Conservation (phyloP, 1,284 basidiomycete genomes). For the Taiwanofungus camphoratus region DNA sequence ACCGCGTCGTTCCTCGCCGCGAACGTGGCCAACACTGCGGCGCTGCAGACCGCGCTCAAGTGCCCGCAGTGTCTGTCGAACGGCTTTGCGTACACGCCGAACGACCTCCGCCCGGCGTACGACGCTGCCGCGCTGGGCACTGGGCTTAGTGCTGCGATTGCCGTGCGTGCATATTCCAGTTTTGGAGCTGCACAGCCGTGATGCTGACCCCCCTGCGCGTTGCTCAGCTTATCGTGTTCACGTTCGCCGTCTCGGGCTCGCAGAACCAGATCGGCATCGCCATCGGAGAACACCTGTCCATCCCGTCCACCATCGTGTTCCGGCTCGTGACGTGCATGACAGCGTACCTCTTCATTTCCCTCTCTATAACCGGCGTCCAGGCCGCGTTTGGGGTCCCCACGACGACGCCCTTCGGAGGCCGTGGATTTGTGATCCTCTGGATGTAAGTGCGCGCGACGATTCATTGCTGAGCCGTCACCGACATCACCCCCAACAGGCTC, state of each 20-base stretch:
- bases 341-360: slow-evolving; percentile 1
- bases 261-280: not conserved
- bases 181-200: not conserved
- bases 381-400: slow-evolving; percentile 1
- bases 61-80: slow-evolving; percentile 1
- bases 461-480: no score
- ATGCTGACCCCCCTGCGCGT: no score
- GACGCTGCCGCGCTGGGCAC: not conserved
- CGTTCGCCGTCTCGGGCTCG: slow-evolving; percentile 2
- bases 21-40: not conserved
- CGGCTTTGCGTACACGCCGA: slow-evolving; percentile 1
- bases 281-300: not conserved
- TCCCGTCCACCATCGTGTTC: slow-evolving; percentile 2
- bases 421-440: slow-evolving; percentile 3
- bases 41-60: not conserved
- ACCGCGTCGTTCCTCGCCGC: not conserved
- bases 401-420: not conserved
- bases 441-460: not conserved
- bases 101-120: slow-evolving; percentile 2
- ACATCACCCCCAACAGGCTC: not conserved
- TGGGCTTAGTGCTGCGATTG: slow-evolving; percentile 1
- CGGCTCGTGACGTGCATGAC: not conserved
- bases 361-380: slow-evolving; percentile 3
- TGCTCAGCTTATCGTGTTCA: slow-evolving; percentile 4
- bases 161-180: not conserved